Percentiles rank a stretch among this genome's conserved stretches.
Conservation (phyloP, 495 filamentous ascomycete genomes). For the Hypomontagnella submonticulosa region DNA sequence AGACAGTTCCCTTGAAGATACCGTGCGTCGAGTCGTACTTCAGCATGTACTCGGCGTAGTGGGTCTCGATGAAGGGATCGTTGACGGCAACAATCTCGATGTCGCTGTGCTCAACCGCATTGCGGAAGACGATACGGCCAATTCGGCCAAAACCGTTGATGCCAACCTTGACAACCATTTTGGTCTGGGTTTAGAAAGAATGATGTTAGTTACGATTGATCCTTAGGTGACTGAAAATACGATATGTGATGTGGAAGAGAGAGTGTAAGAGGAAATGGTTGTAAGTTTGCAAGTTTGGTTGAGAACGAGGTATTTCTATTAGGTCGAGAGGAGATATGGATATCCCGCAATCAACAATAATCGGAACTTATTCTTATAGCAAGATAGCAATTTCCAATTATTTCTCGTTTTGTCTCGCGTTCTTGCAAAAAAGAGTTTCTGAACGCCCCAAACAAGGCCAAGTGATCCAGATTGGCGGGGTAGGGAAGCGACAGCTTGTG, state of each 20-base stretch:
- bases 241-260: slow-evolving; percentile 41
- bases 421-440: slow-evolving; percentile 17
- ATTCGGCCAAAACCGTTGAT: slow-evolving; percentile 99
- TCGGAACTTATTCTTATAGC: slow-evolving; percentile 7
- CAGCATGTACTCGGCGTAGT: slow-evolving; percentile 99
- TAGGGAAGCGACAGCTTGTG: slow-evolving; percentile 26
- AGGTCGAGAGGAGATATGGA: not conserved
- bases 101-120: slow-evolving; percentile 83
- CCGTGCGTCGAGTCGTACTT: slow-evolving; percentile 99
- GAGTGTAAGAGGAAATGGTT: not conserved
- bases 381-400: slow-evolving; percentile 12
- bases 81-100: slow-evolving; percentile 96
- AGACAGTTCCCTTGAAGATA: slow-evolving; percentile 90
- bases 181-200: slow-evolving; percentile 43
- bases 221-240: slow-evolving; percentile 19
- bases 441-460: slow-evolving; percentile 33
- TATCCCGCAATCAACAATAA: slow-evolving; percentile 4
- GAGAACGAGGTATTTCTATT: slow-evolving; percentile 38
- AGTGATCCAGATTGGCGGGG: slow-evolving; percentile 35
- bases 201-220: slow-evolving; percentile 14
- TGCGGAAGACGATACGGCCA: slow-evolving; percentile 85
- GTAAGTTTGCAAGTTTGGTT: not conserved
- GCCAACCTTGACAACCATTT: slow-evolving; percentile 76
- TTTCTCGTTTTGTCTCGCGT: slow-evolving; percentile 17
- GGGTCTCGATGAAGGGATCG: slow-evolving; percentile 98